phyloP scores from a whole-genome alignment of 306 rosid genomes.

The Malus domestica region ASM211411v1 NC_041790.1:37070001-37070500 shows the following conservation, averaged over 20 bases:
- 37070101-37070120: not conserved
- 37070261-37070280: not conserved
- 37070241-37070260: not conserved
- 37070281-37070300: not conserved
- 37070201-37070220: not conserved
- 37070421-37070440: not conserved
- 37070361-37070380: not conserved
- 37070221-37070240: not conserved
- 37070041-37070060: not conserved
- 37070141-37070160: not conserved
- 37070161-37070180: not conserved
- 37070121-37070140: not conserved
- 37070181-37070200: not conserved
- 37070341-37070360: not conserved
- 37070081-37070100: not conserved
- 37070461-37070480: not conserved
- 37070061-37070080: not conserved
- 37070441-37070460: not conserved
- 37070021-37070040: not conserved
- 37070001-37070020: not conserved
- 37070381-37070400: not conserved
- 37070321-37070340: not conserved
- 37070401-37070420: not conserved
- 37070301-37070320: not conserved
- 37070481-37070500: not conserved